A percentile compares a stretch with the other conserved stretches of the same genome.
Evolutionary conservation across 352 stramenopile species (phyloP).

Genomic region (Globisporangium abappressorium): DNA sequence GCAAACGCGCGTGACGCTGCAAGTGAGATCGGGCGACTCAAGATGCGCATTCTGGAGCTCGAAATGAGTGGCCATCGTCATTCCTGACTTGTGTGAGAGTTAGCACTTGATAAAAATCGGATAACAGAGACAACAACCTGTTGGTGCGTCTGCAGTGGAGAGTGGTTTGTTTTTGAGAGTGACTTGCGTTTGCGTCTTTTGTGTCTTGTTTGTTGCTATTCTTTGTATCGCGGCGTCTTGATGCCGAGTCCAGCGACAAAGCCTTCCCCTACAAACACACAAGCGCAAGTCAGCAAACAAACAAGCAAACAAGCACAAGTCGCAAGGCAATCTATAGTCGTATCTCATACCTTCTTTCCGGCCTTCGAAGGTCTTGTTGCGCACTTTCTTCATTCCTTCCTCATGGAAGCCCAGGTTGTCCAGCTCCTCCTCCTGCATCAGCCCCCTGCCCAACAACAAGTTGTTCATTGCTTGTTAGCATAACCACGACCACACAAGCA

Average conservation of each 20-base stretch:
- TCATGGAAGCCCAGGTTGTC: constrained; percentile 82
- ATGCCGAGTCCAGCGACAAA: constrained; percentile 80
- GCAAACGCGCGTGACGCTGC: constrained; percentile 59
- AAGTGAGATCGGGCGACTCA: constrained; percentile 53
- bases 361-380: constrained; percentile 50
- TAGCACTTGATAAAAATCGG: background rate
- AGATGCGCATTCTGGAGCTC: constrained; percentile 64
- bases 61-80: constrained; percentile 22
- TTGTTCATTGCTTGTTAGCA: background rate
- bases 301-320: background rate
- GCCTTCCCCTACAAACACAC: constrained; percentile 44
- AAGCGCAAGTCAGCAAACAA: constrained; percentile 2
- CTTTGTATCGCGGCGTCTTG: constrained; percentile 70
- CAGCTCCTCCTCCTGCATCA: constrained; percentile 86
- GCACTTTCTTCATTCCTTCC: constrained; percentile 71
- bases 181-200: background rate
- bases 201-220: constrained; percentile 20
- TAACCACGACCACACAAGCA: background rate
- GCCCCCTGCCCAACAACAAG: constrained; percentile 34
- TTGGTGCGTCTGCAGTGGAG: background rate
- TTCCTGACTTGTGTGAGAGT: background rate
- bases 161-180: background rate
- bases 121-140: background rate
- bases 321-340: no score
- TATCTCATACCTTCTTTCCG: constrained; percentile 59